Evolutionary conservation across 495 filamentous ascomycete genomes (phyloP).

Genomic region (Rostrohypoxylon terebratum): DNA sequence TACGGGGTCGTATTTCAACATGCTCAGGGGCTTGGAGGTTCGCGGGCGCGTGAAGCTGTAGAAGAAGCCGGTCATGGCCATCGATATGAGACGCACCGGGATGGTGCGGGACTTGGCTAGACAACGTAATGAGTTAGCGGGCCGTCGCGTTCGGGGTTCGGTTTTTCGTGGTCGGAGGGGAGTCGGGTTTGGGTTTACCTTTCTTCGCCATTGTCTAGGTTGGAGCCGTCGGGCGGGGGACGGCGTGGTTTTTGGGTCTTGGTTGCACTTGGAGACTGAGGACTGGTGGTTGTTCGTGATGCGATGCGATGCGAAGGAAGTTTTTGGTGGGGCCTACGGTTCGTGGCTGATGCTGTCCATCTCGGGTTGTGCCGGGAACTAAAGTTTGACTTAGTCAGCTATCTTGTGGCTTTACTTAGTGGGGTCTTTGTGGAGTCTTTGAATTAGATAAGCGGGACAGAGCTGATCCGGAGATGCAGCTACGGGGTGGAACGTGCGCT

Average conservation of each 20-base stretch:
- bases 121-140: conserved; percentile 24
- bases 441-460: neutral
- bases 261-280: neutral
- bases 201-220: conserved; percentile 42
- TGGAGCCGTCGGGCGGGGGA: conserved; percentile 13
- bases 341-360: conserved; percentile 26
- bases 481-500: neutral
- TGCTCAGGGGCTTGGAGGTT: conserved; percentile 83
- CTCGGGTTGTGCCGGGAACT: neutral
- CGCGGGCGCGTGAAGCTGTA: conserved; percentile 88
- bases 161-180: neutral
- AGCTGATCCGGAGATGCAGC: neutral
- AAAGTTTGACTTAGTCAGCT: conserved; percentile 26
- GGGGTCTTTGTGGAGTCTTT: neutral
- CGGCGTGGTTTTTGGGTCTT: neutral
- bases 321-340: conserved; percentile 38
- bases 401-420: neutral
- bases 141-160: neutral
- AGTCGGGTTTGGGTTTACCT: conserved; percentile 18
- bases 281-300: conserved; percentile 17
- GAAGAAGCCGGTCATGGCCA: conserved; percentile 99
- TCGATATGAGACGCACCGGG: conserved; percentile 92
- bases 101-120: conserved; percentile 92
- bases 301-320: conserved; percentile 29
- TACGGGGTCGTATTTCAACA: conserved; percentile 99